Evolutionary conservation across 2,329 filamentous ascomycete genomes (phyloP).

Genomic region (Aspergillus novofumigatus): DNA sequence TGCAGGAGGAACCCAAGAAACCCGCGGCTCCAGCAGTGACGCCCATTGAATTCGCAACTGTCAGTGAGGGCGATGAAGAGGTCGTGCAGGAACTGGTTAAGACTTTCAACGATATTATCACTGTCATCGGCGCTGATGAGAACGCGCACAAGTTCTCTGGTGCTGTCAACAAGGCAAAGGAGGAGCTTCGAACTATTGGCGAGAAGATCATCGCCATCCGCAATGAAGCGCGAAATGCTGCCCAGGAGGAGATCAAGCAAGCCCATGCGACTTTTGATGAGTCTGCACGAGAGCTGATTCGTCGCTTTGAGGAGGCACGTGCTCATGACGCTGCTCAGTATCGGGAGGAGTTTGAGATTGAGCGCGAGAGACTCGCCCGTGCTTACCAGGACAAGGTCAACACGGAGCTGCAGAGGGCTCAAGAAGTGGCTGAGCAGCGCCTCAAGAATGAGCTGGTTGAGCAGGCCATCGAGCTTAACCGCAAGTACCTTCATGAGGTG

Average conservation of each 20-base stretch:
- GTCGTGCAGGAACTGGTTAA: conserved; percentile 90
- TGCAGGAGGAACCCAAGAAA: conserved; percentile 33
- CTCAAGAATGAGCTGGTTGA: conserved; percentile 81
- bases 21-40: conserved; percentile 49
- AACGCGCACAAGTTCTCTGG: conserved; percentile 71
- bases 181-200: conserved; percentile 72
- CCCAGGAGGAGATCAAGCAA: conserved; percentile 69
- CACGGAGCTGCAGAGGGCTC: conserved; percentile 72
- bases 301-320: conserved; percentile 81
- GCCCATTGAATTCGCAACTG: conserved; percentile 72
- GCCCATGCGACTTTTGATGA: conserved; percentile 76
- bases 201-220: conserved; percentile 73
- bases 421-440: conserved; percentile 76
- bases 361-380: conserved; percentile 73
- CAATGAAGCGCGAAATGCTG: conserved; percentile 62
- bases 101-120: conserved; percentile 94
- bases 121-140: conserved; percentile 83
- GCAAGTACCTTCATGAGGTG: conserved; percentile 74
- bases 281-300: conserved; percentile 81
- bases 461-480: conserved; percentile 85
- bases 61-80: conserved; percentile 74
- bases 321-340: conserved; percentile 73
- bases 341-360: conserved; percentile 81
- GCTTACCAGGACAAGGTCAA: conserved; percentile 77
- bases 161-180: conserved; percentile 80